Evolutionary conservation across 148 eudicot genomes (phyloP).

Genomic region (Arbutus unedo): DNA sequence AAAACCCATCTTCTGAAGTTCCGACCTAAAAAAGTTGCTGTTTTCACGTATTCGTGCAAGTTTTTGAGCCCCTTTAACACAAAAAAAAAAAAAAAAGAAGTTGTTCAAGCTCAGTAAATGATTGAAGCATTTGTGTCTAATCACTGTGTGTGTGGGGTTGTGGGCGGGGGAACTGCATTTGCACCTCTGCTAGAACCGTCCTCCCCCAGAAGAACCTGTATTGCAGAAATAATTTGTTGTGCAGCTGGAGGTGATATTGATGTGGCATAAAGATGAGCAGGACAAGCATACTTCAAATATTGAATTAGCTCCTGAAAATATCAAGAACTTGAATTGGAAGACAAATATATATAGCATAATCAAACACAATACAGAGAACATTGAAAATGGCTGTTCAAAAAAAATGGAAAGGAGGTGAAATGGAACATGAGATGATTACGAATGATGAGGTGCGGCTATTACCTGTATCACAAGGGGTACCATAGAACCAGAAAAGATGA

Average conservation of each 20-base stretch:
- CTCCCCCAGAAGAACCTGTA: conserved; percentile 76
- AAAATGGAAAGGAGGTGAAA: neutral
- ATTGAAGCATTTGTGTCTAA: neutral
- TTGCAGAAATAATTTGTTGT: conserved; percentile 82
- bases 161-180: conserved; percentile 3
- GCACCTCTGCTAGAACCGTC: conserved; percentile 96
- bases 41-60: conserved; percentile 82
- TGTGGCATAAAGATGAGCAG: conserved; percentile 91
- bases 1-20: conserved; percentile 92
- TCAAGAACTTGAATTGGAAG: neutral
- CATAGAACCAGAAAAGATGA: neutral
- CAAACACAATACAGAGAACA: neutral
- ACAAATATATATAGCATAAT: neutral
- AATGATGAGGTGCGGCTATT: neutral
- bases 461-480: neutral
- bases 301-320: conserved; percentile 68
- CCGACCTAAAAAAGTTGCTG: conserved; percentile 93
- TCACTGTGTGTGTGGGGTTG: no score
- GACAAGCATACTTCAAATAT: conserved; percentile 68
- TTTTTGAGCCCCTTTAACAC: conserved; percentile 70
- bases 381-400: neutral
- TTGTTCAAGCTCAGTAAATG: conserved; percentile 11
- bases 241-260: conserved; percentile 96
- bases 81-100: neutral
- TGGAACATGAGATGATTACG: neutral